phyloP scores from a whole-genome alignment of 2,329 filamentous ascomycete genomes.

The Ophiostoma populinum region DNA sequence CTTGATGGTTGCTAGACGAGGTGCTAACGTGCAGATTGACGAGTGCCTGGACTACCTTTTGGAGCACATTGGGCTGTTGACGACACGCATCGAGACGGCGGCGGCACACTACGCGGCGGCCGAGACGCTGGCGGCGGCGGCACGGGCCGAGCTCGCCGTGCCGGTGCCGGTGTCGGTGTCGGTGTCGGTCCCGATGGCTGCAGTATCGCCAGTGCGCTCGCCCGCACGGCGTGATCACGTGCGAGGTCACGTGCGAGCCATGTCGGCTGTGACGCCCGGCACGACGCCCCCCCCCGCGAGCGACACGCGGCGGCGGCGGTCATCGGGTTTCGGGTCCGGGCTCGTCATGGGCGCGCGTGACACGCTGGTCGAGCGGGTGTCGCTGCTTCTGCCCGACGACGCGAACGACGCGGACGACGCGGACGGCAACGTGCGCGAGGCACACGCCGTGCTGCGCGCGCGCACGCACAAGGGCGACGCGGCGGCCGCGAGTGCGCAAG shows the following conservation, averaged over 20 bases:
- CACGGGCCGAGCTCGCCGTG: slow-evolving; percentile 25
- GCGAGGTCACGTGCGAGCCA: slow-evolving; percentile 17
- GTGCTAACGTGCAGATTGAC: slow-evolving; percentile 23
- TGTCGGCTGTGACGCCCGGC: slow-evolving; percentile 12
- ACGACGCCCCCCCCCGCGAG: too few relatives aligned
- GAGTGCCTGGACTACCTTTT: slow-evolving; percentile 34
- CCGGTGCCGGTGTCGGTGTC: slow-evolving; percentile 9
- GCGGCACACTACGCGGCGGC: slow-evolving; percentile 28
- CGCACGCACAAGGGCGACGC: slow-evolving; percentile 25
- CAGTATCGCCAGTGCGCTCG: slow-evolving; percentile 13
- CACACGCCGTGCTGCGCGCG: slow-evolving; percentile 21
- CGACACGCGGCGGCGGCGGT: slow-evolving; percentile 18
- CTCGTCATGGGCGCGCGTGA: slow-evolving; percentile 24
- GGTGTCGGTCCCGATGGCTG: neutral
- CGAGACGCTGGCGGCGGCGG: slow-evolving; percentile 22
- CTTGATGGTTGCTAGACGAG: too few relatives aligned
- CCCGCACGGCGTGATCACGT: slow-evolving; percentile 16
- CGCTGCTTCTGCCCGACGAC: slow-evolving; percentile 24
- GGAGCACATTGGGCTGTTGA: slow-evolving; percentile 26
- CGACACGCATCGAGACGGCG: slow-evolving; percentile 24
- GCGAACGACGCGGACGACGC: slow-evolving; percentile 6
- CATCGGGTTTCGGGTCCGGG: slow-evolving; percentile 15
- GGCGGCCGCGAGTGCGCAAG: slow-evolving; percentile 28
- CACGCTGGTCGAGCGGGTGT: slow-evolving; percentile 30
- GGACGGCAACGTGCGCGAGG: slow-evolving; percentile 10